Conservation (phyloP, 371 early-diverging fungal species). For the Mucor mucedo region DNA sequence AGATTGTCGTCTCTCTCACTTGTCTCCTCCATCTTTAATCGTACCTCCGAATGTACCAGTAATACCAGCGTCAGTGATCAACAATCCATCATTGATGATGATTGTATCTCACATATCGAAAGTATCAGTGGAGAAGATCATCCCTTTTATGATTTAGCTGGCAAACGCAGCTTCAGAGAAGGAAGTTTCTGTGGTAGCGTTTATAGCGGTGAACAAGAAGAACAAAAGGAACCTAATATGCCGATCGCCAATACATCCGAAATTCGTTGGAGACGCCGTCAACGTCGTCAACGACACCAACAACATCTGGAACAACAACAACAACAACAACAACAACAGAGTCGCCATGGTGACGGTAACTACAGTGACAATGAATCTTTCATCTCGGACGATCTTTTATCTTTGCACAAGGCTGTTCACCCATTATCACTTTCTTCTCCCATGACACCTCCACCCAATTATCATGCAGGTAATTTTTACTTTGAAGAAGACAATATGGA, state of each 20-base stretch:
- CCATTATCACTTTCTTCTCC: conserved; percentile 23
- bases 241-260: conserved; percentile 3
- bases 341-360: not conserved
- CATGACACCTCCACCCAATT: conserved; percentile 23
- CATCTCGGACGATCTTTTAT: conserved; percentile 11
- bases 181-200: conserved; percentile 36
- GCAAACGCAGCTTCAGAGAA: conserved; percentile 27
- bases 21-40: conserved; percentile 42
- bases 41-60: conserved; percentile 3
- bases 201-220: conserved; percentile 20
- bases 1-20: conserved; percentile 38
- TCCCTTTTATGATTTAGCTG: conserved; percentile 33
- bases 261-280: conserved; percentile 24
- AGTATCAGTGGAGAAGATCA: conserved; percentile 16
- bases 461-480: not conserved
- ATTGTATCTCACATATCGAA: conserved; percentile 13
- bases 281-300: conserved; percentile 18
- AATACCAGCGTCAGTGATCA: conserved; percentile 17
- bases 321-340: not conserved
- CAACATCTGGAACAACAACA: conserved; percentile 15
- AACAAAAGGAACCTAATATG: not conserved
- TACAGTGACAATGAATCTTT: conserved; percentile 11
- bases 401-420: conserved; percentile 16
- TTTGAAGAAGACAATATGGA: not conserved
- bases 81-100: conserved; percentile 11